A percentile compares a stretch with the other conserved stretches of the same genome.
Evolutionary conservation across 2,329 filamentous ascomycete species (phyloP).

Genomic region (Ploettnerulaceae sp.): DNA sequence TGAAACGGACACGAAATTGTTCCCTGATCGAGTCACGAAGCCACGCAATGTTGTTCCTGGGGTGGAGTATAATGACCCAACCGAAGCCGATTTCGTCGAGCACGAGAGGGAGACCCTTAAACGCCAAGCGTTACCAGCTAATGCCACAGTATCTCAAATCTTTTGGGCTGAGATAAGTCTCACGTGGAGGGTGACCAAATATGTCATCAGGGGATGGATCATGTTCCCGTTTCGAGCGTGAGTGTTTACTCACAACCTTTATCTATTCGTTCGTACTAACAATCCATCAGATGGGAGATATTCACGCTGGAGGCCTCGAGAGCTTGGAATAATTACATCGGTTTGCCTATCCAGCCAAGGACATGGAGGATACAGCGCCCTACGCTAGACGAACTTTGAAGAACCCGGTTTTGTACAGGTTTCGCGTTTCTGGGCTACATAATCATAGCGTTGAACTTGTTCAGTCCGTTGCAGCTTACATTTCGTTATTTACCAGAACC

Average conservation of each 20-base stretch:
- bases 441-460: neutral
- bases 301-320: slow-evolving; percentile 48
- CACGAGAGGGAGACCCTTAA: slow-evolving; percentile 32
- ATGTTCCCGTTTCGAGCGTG: slow-evolving; percentile 64
- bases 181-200: slow-evolving; percentile 57
- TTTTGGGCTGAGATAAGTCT: slow-evolving; percentile 59
- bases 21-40: slow-evolving; percentile 34
- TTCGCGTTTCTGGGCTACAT: slow-evolving; percentile 1
- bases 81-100: slow-evolving; percentile 27
- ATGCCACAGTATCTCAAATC: slow-evolving; percentile 49
- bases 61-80: slow-evolving; percentile 32
- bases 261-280: slow-evolving; percentile 19
- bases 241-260: slow-evolving; percentile 39
- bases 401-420: neutral
- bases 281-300: slow-evolving; percentile 44
- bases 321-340: slow-evolving; percentile 58
- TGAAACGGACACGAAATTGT: neutral
- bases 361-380: slow-evolving; percentile 42
- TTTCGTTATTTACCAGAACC: neutral
- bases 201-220: slow-evolving; percentile 67
- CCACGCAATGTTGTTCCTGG: slow-evolving; percentile 39
- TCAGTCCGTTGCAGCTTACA: neutral
- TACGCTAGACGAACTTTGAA: slow-evolving; percentile 38
- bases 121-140: slow-evolving; percentile 28
- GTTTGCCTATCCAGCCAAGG: slow-evolving; percentile 52